A percentile compares a stretch with the other conserved stretches of the same genome.
These are phyloP conservation scores for Apophysomyces variabilis DNA, from an alignment of 371 early-diverging fungal genomes.

Conservation along the genomic window DNA sequence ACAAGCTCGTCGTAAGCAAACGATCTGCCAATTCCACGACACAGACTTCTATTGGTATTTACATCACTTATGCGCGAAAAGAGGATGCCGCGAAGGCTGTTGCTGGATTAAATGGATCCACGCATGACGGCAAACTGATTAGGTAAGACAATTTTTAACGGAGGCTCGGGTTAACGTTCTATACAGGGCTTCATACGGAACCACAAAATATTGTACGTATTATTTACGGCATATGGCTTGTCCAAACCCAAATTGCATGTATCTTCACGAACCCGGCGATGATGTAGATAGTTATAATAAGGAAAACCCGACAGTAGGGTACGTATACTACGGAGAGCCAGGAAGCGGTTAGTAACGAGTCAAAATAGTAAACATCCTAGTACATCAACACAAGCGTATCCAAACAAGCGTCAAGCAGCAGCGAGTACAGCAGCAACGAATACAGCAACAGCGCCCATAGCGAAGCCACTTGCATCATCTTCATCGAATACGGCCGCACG, in stretches of 20 bases:
- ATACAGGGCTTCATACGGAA: slow-evolving; percentile 80
- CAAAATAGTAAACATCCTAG: slow-evolving; percentile 28
- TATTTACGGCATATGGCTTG: slow-evolving; percentile 81
- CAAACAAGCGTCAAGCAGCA: slow-evolving; percentile 39
- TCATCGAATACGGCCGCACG: slow-evolving; percentile 9
- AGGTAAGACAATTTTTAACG: slow-evolving; percentile 44
- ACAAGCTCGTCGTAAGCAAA: slow-evolving; percentile 83
- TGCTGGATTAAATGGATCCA: slow-evolving; percentile 88
- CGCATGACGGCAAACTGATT: slow-evolving; percentile 82
- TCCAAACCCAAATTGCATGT: slow-evolving; percentile 83
- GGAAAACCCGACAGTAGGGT: slow-evolving; percentile 65
- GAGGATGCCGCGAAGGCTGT: slow-evolving; percentile 93
- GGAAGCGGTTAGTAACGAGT: neutral
- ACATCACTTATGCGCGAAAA: slow-evolving; percentile 87
- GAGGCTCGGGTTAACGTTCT: neutral
- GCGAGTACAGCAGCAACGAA: slow-evolving; percentile 5
- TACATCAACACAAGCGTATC: slow-evolving; percentile 23
- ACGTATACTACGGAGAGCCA: slow-evolving; percentile 19
- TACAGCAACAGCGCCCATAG: neutral
- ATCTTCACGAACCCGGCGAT: slow-evolving; percentile 87
- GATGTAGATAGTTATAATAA: slow-evolving; percentile 75
- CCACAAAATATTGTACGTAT: slow-evolving; percentile 90
- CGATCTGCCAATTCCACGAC: slow-evolving; percentile 41
- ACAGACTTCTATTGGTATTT: slow-evolving; percentile 68
- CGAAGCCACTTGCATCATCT: slow-evolving; percentile 4